Base-by-base conservation (phyloP, 495 filamentous ascomycete species). In the Astrothelium macrocarpum region DNA sequence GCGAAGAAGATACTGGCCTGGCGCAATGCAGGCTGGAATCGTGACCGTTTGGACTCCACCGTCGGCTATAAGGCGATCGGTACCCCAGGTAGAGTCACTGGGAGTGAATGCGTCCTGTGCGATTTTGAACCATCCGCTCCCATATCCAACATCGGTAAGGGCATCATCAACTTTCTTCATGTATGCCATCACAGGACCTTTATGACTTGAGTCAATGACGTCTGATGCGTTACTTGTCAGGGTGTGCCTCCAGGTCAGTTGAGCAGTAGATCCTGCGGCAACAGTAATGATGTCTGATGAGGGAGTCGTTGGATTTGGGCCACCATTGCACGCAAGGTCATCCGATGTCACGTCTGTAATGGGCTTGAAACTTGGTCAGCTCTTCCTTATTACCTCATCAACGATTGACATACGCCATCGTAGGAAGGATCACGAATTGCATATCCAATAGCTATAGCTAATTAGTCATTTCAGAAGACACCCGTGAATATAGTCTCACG, bases 311-410 rank as follows among this genome's bases (percentile, higher is more conserved):
- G 81, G 81, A 72, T 84, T 83, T 36, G 81, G 79, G 10, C 75
- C 72, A 23, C 82, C 81, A 66, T 84, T 83, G 74, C 81, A 83
- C 49, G 79, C 79, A 31, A 83, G 71, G 34, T 78, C 72, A 64
- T 76, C 72, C 25, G 79, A 77, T 14, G 74, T 75, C 29, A 83
- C 82, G 60, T 84, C 78, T 25, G 73, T 77, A 65, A 83, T 82
- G 18, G 81, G 81, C 56, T 80, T 45, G 20, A 25, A n/a, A n/a
- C n/a, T n/a, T n/a, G n/a, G n/a, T n/a, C n/a, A n/a, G n/a, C n/a
- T 20, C 5, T 20, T 5, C 16, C 12, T 32, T 29, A 32, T 31
- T 26, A 32, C 49, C 56, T 46, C 64, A 59, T 61, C 1, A 20
- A 20, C 45, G 12, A 62, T 60, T 49, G 11, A n/a, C 71, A 36